These are phyloP conservation scores for Annona cherimola DNA, from an alignment of 164 flowering plant genomes.

Conservation along the genomic window DNA sequence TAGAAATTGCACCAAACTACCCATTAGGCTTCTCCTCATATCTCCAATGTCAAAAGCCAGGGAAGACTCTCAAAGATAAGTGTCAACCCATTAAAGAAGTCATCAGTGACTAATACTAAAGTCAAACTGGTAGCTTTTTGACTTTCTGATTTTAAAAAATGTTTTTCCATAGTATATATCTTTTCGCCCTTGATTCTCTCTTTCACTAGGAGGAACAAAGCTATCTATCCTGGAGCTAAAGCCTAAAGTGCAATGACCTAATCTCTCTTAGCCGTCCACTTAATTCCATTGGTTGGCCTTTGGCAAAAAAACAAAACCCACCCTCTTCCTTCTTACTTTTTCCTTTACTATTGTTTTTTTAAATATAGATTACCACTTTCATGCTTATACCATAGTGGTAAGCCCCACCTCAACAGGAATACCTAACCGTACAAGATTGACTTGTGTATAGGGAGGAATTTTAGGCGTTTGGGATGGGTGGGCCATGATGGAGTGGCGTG, in stretches of 20 bases:
- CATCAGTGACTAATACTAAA: not conserved
- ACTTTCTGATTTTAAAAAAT: too few species aligned
- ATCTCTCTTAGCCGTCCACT: not conserved
- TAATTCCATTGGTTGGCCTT: not conserved
- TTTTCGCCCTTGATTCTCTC: not conserved
- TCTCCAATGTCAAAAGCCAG: not conserved
- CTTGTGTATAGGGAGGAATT: not conserved
- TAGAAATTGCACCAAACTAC: not conserved
- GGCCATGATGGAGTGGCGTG: not conserved
- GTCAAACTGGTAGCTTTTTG: not conserved
- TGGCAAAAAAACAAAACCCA: not conserved
- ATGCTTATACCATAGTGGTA: not conserved
- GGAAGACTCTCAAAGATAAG: not conserved
- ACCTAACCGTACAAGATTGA: not conserved
- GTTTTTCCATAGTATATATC: too few species aligned
- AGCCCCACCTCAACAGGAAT: not conserved
- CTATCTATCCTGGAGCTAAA: not conserved
- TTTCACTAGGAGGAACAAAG: not conserved
- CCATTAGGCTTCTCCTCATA: not conserved
- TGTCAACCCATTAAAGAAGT: not conserved
- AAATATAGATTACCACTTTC: not conserved
- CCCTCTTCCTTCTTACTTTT: not conserved
- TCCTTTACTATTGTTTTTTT: not conserved
- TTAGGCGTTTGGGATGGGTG: not conserved
- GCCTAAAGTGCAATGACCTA: not conserved